Evolutionary conservation across 345 rosid genomes (phyloP), one percentile per base, ranked within the genome.

Genomic region (Linum tenue): DNA sequence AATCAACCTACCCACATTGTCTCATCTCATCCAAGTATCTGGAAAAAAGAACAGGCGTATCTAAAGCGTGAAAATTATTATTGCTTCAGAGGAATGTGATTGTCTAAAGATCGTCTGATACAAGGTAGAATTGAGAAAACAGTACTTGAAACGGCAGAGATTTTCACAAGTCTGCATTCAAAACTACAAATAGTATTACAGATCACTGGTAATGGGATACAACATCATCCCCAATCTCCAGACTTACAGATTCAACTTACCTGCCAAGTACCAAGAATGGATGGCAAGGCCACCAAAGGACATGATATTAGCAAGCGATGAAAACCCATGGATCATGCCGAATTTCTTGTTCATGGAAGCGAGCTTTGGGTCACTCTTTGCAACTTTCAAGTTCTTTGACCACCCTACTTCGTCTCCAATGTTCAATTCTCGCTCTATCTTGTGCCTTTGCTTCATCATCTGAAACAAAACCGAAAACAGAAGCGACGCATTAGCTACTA

Each of bases 371-470:
- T 82, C 86, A 51, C 51, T 69, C 81, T 92, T 92, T 2, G 99
- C 97, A 42, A 62, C 87, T 66, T 90, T 94, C 60, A 9, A 51
- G 79, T 92, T 92, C 95, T 92, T 92, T 7, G 97, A 68, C 96
- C 89, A 72, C n/a, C 99, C 97, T 40, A 86, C 56, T 73, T 92
- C 97, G 4, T 77, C 80, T 39, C 98, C 99, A 39, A 90, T 80
- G 72, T 84, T 83, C 63, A 75, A 70, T 41, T 90, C 99, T 55
- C 82, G 88, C 80, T 94, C 99, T 42, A 94, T 84, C 77, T 86
- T 94, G 78, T 94, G 99, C 73, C 99, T 90, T 81, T 94, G 88
- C 80, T 82, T 94, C 99, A 94, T 94, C 91, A 90, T 85, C 99
- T 90, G 71, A 64, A 65, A 39, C 69, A 73, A 35, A 41, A 67